Percentiles rank a stretch among this genome's conserved stretches.
phyloP scores from a whole-genome alignment of 768 basidiomycete species.

The Lactarius evosmus region DNA sequence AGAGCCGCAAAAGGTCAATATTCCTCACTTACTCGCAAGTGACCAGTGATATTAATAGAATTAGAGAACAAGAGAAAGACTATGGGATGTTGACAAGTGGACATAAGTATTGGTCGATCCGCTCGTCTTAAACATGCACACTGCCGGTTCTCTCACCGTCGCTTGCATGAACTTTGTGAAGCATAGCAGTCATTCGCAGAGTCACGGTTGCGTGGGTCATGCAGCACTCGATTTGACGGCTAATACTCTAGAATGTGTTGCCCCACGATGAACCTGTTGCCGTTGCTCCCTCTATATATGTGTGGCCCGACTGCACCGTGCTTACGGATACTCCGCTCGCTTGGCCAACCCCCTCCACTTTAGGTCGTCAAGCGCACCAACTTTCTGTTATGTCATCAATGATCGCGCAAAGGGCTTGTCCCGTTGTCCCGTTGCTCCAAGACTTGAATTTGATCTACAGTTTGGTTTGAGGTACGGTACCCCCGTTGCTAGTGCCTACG shows the following conservation, averaged over 20 bases:
- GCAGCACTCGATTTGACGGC: too few species aligned
- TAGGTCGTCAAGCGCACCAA: neutral
- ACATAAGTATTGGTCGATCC: too few species aligned
- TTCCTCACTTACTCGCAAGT: too few species aligned
- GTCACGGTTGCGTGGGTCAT: too few species aligned
- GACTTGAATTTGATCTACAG: neutral
- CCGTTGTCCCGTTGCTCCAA: neutral
- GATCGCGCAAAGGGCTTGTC: neutral
- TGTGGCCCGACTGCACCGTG: slow-evolving; percentile 1
- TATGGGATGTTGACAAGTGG: too few species aligned
- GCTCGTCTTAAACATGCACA: too few species aligned
- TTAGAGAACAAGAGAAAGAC: too few species aligned
- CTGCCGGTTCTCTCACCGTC: too few species aligned
- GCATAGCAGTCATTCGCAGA: too few species aligned
- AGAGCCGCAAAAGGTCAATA: too few species aligned
- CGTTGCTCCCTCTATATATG: neutral
- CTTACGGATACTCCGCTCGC: neutral
- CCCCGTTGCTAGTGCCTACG: slow-evolving; percentile 10
- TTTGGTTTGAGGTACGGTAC: neutral
- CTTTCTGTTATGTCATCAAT: neutral
- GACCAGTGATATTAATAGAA: too few species aligned
- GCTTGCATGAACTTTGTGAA: too few species aligned
- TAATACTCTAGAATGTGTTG: neutral
- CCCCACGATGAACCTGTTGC: neutral
- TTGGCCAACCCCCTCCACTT: neutral